Evolutionary conservation across 495 filamentous ascomycete genomes (phyloP), one percentile per base, ranked within the genome.

Genomic region (Penicillium canariense): DNA sequence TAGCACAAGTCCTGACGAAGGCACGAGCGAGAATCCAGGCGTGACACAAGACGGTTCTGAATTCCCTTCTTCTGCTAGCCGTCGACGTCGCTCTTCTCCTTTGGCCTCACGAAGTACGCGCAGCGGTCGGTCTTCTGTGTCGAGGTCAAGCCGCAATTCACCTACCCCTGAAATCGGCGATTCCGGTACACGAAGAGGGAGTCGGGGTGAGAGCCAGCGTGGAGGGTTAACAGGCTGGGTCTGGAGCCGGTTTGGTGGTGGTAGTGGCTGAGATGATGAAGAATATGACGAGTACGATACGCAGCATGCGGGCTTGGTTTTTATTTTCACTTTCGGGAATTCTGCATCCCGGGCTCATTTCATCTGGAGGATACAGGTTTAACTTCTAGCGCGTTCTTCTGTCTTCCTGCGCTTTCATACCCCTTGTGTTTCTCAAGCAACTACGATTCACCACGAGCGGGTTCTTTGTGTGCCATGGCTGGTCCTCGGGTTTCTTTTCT

Each of bases 141-240:
- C 63, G 4, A 25, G 49, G 30, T 52, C 56, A 12, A 52, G 32
- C 7, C 48, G 17, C 10, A 34, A 25, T 14, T 57, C 63, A 1
- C 48, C 56, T 0, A 27, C 52, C 0, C 60, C 55, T 0, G 63
- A 63, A 17, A 20, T 11, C 4, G 23, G 50, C 14, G 35, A 46
- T 25, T 28, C 61, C 11, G 18, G 44, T 17, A 45, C 34, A 17
- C 53, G 52, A 47, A 40, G 44, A 14, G 38, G 53, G 17, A 64
- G 63, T 14, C 42, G 43, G 14, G 38, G 56, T 39, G 62, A 51
- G 48, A 45, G 62, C 11, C 43, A 52, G 9, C 60, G 60, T 2
- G 69, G 69, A 7, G 72, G 73, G 28, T 43, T 73, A 26, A 56
- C 68, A 0, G 60, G 59, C 20, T 78, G 73, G 73, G 50, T 78